A percentile compares a stretch with the other conserved stretches of the same genome.
Conservation (phyloP, 2,329 filamentous ascomycete species). For the Epichloe baconii region DNA sequence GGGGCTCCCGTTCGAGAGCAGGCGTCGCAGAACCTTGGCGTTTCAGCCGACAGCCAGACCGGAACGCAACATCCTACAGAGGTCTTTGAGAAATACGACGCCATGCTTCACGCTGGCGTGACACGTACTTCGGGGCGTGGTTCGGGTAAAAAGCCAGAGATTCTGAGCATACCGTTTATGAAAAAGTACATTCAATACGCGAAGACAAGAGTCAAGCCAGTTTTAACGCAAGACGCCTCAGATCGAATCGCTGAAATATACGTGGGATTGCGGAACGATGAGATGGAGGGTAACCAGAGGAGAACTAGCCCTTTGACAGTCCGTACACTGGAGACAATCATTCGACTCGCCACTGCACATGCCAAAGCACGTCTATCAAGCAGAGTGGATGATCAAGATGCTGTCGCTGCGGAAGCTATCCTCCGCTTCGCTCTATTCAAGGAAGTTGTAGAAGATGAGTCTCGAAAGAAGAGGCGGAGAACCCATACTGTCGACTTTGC, state of each 20-base stretch:
- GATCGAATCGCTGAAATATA: constrained; percentile 88
- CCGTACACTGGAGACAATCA: constrained; percentile 93
- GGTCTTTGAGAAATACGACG: constrained; percentile 91
- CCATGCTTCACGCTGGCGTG: constrained; percentile 89
- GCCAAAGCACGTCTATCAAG: constrained; percentile 84
- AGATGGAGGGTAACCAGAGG: constrained; percentile 86
- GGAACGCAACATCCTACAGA: constrained; percentile 66
- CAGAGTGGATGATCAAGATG: constrained; percentile 80
- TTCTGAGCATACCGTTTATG: constrained; percentile 93
- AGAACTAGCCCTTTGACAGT: constrained; percentile 92
- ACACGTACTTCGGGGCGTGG: constrained; percentile 63
- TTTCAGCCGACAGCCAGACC: constrained; percentile 68
- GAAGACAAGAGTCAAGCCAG: constrained; percentile 78
- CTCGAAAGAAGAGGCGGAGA: constrained; percentile 71
- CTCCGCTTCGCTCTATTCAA: constrained; percentile 94
- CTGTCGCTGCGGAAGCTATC: constrained; percentile 75
- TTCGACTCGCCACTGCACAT: constrained; percentile 90
- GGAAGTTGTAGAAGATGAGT: constrained; percentile 70
- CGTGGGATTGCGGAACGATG: constrained; percentile 85
- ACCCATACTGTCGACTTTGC: constrained; percentile 45
- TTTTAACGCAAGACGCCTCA: constrained; percentile 80
- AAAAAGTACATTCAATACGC: constrained; percentile 99
- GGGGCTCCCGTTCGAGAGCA: constrained; percentile 84
- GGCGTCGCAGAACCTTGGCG: constrained; percentile 67
- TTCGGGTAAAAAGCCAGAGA: constrained; percentile 64